Evolutionary conservation across 257 asterid species (phyloP).

Genomic region (Apocynum venetum): DNA sequence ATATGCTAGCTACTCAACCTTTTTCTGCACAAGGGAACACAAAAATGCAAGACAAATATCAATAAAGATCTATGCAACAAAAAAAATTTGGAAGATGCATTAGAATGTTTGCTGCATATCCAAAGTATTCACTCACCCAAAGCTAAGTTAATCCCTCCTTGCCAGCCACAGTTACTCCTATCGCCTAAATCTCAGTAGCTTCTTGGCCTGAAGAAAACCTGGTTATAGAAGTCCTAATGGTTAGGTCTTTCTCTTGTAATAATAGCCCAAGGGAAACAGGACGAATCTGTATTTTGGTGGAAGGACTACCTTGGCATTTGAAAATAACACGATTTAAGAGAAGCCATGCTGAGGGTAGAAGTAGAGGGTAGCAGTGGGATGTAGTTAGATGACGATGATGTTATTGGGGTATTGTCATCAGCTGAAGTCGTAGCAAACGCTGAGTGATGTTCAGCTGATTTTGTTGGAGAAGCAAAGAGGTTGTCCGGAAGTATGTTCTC

Average conservation of each 20-base stretch:
- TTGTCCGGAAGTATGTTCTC: conserved; percentile 82
- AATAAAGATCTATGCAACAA: conserved; percentile 12
- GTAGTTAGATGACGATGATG: conserved; percentile 43
- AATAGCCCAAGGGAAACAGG: too few relatives aligned
- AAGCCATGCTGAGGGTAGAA: conserved; percentile 47
- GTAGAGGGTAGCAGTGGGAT: conserved; percentile 33
- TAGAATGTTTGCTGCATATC: too few relatives aligned
- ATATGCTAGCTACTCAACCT: conserved; percentile 56
- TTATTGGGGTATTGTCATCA: conserved; percentile 28
- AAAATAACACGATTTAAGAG: conserved; percentile 57
- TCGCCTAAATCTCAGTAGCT: conserved; percentile 70
- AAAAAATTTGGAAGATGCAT: not conserved
- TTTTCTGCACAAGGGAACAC: conserved; percentile 53
- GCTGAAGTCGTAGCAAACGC: conserved; percentile 32
- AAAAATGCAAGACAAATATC: conserved; percentile 1
- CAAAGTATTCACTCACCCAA: conserved; percentile 40
- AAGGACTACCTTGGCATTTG: conserved; percentile 67
- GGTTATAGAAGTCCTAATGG: conserved; percentile 4
- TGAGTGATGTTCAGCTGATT: conserved; percentile 44
- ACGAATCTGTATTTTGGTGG: not conserved
- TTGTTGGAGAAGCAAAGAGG: conserved; percentile 86
- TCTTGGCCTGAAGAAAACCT: conserved; percentile 65
- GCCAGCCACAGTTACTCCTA: conserved; percentile 45
- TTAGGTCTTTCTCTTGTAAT: not conserved
- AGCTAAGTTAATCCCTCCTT: conserved; percentile 47